Conservation (phyloP, 352 stramenopile species). For the Globisporangium radiosum region DNA sequence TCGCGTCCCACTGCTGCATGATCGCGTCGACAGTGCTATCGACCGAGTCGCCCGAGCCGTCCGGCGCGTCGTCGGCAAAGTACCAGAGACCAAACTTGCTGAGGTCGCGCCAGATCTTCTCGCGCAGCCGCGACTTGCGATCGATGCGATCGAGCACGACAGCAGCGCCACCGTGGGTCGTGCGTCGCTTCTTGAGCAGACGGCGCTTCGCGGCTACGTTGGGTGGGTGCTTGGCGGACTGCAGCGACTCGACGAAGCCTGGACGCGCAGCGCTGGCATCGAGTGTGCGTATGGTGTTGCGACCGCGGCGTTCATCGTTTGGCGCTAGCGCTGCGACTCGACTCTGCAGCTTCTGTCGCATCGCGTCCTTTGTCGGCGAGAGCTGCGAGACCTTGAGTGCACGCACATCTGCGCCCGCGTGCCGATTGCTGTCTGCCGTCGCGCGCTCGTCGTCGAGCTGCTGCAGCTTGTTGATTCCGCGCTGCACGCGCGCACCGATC, state of each 20-base stretch:
- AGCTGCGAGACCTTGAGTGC: conserved; percentile 42
- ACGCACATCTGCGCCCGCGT: background rate
- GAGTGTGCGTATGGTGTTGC: background rate
- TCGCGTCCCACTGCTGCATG: conserved; percentile 42
- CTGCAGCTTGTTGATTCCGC: conserved; percentile 11
- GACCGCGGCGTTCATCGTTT: background rate
- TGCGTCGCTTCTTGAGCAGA: conserved; percentile 16
- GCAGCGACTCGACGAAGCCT: background rate
- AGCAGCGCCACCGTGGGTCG: conserved; percentile 20
- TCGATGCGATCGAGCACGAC: conserved; percentile 31
- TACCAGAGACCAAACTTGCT: conserved; percentile 53
- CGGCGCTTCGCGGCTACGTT: conserved; percentile 16
- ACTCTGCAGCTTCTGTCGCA: conserved; percentile 2
- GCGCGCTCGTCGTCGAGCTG: background rate
- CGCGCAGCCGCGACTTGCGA: conserved; percentile 22
- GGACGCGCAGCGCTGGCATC: conserved; percentile 1
- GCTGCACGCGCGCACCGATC: conserved; percentile 34
- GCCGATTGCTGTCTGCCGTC: background rate
- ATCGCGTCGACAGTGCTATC: conserved; percentile 46
- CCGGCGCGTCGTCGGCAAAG: conserved; percentile 7
- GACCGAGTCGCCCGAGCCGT: conserved; percentile 38
- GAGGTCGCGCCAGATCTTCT: conserved; percentile 58
- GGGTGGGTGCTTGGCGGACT: conserved; percentile 9
- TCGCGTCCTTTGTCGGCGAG: conserved; percentile 11
- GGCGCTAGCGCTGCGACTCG: background rate